Base-by-base conservation (phyloP, 2,329 filamentous ascomycete genomes). In the Diatrype stigma region DNA sequence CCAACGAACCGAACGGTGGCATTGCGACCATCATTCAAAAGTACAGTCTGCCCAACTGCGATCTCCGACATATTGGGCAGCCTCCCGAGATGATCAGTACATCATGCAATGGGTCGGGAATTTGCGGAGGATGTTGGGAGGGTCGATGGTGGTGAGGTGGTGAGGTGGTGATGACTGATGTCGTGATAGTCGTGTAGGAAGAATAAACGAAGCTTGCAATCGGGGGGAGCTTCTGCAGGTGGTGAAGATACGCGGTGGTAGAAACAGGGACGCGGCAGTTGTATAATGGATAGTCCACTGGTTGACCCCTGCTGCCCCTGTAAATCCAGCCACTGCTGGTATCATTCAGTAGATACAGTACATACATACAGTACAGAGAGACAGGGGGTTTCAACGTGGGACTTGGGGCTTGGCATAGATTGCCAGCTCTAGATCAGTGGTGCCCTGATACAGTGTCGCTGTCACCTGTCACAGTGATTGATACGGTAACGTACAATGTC, bases 1-100 rank as follows among this genome's bases (percentile, higher is more conserved):
- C 94, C 94, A 54, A 90, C 76, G 70, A 89, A 99, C 62, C 89
- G 89, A 57, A 99, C 81, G 53, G 81, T 81, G 60, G 82, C 94
- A 60, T 81, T 81, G 61, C 87, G 86, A 63, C 87, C 87, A 70
- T 96, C 88, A 63, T 79, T 82, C 60, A 96, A 84, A 71, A 86
- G 84, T 70, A 97, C 82, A 56, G 81, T 82, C 73, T 94, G 88
- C 62, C 90, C 92, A 55, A 76, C 69, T 63, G 74, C 76, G 62
- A 82, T 74, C 56, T 83, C 80, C 64, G 79, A 73, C 79, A 83
- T 81, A 60, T 63, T 76, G 68, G 57, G 52, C 56, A 56, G 52
- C n/a, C 16, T 37, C 30, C 30, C 40, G 42, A 46, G 46, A 42
- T 53, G 45, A 51, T 58, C 56, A 61, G 57, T 60, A 58, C 61